phyloP scores from a whole-genome alignment of 106 monocot genomes.

The Acorus calamus region DNA sequence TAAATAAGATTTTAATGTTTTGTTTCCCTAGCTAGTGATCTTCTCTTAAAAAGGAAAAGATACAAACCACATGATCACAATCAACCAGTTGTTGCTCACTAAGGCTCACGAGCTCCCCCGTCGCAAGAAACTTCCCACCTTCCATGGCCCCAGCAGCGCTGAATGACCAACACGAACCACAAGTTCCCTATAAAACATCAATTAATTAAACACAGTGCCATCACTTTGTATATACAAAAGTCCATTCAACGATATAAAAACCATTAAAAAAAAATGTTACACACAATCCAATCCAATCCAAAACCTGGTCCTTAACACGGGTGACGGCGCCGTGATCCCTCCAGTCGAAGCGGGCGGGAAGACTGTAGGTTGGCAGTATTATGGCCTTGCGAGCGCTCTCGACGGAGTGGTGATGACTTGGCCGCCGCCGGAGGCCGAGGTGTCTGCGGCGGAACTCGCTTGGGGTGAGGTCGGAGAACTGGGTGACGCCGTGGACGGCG shows the following conservation, averaged over 20 bases:
- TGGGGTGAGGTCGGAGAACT: constrained; percentile 85
- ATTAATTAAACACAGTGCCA: too few species aligned
- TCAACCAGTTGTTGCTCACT: constrained; percentile 95
- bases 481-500: constrained; percentile 73
- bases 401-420: not conserved
- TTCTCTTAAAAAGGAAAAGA: not conserved
- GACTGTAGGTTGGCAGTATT: constrained; percentile 18
- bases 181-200: constrained; percentile 46
- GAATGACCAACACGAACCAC: constrained; percentile 98
- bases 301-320: constrained; percentile 75
- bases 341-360: constrained; percentile 83
- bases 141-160: constrained; percentile 80
- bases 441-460: constrained; percentile 51
- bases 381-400: not conserved
- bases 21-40: too few species aligned
- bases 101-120: constrained; percentile 62
- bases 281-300: too few species aligned
- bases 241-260: too few species aligned
- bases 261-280: too few species aligned
- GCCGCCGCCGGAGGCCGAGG: constrained; percentile 37
- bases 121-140: constrained; percentile 79
- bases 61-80: constrained; percentile 67
- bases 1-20: too few species aligned
- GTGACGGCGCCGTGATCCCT: constrained; percentile 80
- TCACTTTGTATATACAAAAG: too few species aligned